phyloP scores from a whole-genome alignment of 2,329 filamentous ascomycete species.

The Colletotrichum incanum region DNA sequence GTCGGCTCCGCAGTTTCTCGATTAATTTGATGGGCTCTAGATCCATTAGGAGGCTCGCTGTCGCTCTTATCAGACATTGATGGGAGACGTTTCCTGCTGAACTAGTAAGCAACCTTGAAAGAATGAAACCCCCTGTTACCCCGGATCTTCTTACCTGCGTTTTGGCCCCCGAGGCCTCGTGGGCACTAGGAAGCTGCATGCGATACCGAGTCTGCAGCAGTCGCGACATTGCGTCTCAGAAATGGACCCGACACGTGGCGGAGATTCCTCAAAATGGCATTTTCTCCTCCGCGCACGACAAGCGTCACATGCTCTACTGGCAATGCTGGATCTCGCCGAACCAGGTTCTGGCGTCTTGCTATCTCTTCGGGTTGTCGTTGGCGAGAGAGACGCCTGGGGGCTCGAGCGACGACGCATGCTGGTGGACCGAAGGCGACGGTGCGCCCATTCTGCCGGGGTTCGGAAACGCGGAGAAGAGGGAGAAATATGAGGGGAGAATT shows the following conservation, averaged over 20 bases:
- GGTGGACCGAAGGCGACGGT: conserved; percentile 17
- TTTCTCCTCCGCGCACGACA: conserved; percentile 47
- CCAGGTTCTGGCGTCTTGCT: conserved; percentile 24
- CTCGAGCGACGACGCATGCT: conserved; percentile 35
- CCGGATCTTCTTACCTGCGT: conserved; percentile 42
- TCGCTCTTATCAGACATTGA: conserved; percentile 33
- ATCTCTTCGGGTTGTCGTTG: conserved; percentile 16
- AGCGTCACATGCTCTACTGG: conserved; percentile 47
- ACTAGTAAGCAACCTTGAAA: conserved; percentile 9
- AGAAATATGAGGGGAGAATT: conserved; percentile 33
- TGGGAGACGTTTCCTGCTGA: conserved; percentile 33
- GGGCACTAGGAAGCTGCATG: conserved; percentile 47
- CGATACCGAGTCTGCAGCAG: conserved; percentile 45
- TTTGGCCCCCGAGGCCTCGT: conserved; percentile 47
- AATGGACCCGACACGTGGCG: background rate
- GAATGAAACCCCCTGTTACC: background rate
- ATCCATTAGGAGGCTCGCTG: conserved; percentile 1
- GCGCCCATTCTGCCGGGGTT: conserved; percentile 24
- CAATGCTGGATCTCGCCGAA: conserved; percentile 32
- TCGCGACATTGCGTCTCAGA: conserved; percentile 41
- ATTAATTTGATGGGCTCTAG: background rate
- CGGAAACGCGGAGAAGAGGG: conserved; percentile 21
- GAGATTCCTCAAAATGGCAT: conserved; percentile 42
- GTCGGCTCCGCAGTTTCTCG: background rate
- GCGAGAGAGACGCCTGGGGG: conserved; percentile 12